Evolutionary conservation across 2,329 filamentous ascomycete species (phyloP), one percentile per base, ranked within the genome.

Genomic region (Alternaria consortialis): DNA sequence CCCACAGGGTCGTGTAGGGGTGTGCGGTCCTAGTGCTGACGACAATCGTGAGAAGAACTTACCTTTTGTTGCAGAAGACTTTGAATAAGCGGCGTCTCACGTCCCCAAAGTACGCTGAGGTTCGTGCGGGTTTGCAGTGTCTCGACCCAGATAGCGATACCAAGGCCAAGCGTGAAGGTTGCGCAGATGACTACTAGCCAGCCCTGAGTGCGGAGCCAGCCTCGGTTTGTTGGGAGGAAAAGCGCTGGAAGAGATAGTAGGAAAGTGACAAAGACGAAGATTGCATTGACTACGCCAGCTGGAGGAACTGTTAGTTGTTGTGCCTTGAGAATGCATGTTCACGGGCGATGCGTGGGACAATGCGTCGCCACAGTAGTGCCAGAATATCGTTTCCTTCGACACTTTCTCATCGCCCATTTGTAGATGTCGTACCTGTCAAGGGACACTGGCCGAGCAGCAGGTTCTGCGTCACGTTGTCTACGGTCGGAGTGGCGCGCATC

Each of bases 251-350:
- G 79, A 7, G 90, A 91, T 62, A 89, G 75, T 56, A 89, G 71
- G 78, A 93, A 93, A 25, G 89, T 88, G 69, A 87, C 73, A 77
- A 94, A 88, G 75, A 93, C 86, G 72, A 94, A 82, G 71, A 89
- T 83, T 63, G 89, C 86, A 77, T 94, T 94, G 73, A 85, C 88
- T 65, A 94, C 87, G 60, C 88, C 90, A 53, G 88, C 91, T 86
- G 56, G 53, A 59, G 44, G 48, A 17, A 47, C 37, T 66, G 69
- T 73, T 64, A 74, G 70, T 72, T 46, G 32, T 52, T 59, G 44
- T 56, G 50, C 25, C 37, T 43, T 62, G 32, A 37, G 32, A 31
- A 15, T 37, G 15, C 48, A 20, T 57, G 53, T 32, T 25, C 31
- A 44, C 47, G 31, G 61, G 51, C 46, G 34, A 37, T 31, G 56